Evolutionary conservation across 768 basidiomycete species (phyloP).

Genomic region (Agrocybe chaxingu): DNA sequence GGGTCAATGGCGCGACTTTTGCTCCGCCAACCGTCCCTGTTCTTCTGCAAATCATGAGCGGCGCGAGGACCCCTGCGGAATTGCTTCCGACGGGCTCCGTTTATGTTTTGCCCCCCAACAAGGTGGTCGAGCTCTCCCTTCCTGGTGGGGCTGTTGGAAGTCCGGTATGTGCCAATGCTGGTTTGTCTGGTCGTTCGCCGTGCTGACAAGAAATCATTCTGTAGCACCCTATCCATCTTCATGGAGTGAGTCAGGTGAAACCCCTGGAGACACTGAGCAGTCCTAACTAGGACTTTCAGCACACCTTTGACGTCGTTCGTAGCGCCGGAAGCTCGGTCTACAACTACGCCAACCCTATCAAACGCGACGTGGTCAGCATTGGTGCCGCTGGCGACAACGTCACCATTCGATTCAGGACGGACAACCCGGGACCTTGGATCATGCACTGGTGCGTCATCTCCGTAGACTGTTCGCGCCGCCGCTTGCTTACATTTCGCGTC

Average conservation of each 20-base stretch:
- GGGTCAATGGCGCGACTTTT: conserved; percentile 29
- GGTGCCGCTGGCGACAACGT: conserved; percentile 19
- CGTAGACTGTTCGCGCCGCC: neutral
- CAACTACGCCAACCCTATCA: conserved; percentile 48
- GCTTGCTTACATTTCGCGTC: neutral
- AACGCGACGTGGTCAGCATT: conserved; percentile 34
- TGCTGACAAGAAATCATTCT: neutral
- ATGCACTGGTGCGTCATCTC: conserved; percentile 14
- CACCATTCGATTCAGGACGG: conserved; percentile 9
- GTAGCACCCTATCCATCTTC: conserved; percentile 9
- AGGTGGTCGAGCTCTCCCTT: conserved; percentile 44
- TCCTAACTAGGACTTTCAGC: conserved; percentile 24
- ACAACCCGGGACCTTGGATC: conserved; percentile 19
- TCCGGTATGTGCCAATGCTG: conserved; percentile 19
- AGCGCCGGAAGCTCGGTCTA: conserved; percentile 32
- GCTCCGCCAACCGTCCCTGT: conserved; percentile 40
- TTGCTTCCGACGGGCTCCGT: conserved; percentile 37
- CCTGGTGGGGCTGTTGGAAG: conserved; percentile 28
- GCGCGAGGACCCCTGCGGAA: conserved; percentile 32
- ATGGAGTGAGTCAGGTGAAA: neutral
- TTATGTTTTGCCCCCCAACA: conserved; percentile 38
- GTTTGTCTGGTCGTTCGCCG: too few relatives aligned
- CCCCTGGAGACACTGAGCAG: neutral
- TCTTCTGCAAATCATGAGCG: conserved; percentile 47
- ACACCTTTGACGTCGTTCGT: conserved; percentile 37